Evolutionary conservation across 495 filamentous ascomycete species (phyloP), one percentile per base, ranked within the genome.

Genomic region (Cudoniella acicularis): DNA sequence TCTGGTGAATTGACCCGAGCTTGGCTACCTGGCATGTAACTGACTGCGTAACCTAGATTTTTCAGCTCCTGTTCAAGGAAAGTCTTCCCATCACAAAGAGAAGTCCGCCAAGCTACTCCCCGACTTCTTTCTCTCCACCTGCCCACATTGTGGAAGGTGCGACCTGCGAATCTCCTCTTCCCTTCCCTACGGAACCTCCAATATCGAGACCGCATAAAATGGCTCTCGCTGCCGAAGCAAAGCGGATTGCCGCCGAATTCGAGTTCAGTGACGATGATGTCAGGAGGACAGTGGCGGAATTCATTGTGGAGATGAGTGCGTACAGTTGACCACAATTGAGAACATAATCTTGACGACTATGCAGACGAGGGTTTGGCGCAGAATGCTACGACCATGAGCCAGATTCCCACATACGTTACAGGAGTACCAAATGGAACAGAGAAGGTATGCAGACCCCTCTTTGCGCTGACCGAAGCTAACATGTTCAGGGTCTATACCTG

Each of bases 381-480:
- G 69, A 83, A 90, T 65, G 86, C 86, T 48, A 84, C 89, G 2
- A 89, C 87, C 54, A 73, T 98, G 80, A 90, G 86, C 73, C 95
- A 98, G 76, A 98, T 98, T 65, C 94, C 94, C 0, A 96, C 94
- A 21, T 98, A 93, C 70, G 93, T 98, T 41, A 97, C 94, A 1
- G 85, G 81, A 10, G 95, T 98, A 2, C 95, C 94, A 62, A 96
- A 98, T 83, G 94, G 94, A 61, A 96, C 92, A 1, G 94, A 98
- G 69, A 96, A 96, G 86, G 86, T 88, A 66, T 55, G 63, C 54
- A 45, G 16, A 20, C n/a, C 8, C 17, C 1, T 11, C 22, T 24
- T 8, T 45, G 18, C 3, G 10, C 11, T 26, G 1, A 48, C 43
- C 13, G 2, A 40, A 6, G 25, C 49, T 62, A 22, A 62, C 47